Evolutionary conservation across 2,329 filamentous ascomycete genomes (phyloP), one percentile per base, ranked within the genome.

Genomic region (Pyrenophora teres): DNA sequence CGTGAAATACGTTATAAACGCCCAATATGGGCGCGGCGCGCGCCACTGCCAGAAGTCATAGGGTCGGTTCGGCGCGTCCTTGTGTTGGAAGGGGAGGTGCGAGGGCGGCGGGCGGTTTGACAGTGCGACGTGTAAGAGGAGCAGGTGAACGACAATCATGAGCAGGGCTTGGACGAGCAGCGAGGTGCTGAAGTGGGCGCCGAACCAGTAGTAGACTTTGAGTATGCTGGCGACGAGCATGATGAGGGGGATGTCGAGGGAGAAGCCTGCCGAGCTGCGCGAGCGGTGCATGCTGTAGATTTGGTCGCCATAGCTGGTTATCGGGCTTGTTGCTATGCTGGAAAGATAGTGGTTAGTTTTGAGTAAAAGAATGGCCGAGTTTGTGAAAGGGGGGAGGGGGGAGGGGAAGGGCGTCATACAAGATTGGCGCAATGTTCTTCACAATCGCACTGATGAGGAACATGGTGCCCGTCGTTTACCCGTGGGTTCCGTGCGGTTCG

Each of bases 1-100:
- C 56, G 86, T 82, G 56, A 92, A 81, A 75, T 88, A 90, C 36
- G 84, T 75, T 23, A 94, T 69, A 67, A 91, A 91, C 50, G 87
- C 81, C 90, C 90, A 95, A 76, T 93, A 92, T 77, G 88, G 88
- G 63, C 85, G 86, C 5, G 85, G 80, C 16, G 83, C 84, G 50
- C 85, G 81, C 90, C 90, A 93, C 73, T 90, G 88, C 90, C 90
- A 93, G 71, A 93, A 93, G 65, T 86, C 83, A 69, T 86, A 92
- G 0, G 89, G 89, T 19, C 89, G 79, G 54, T 78, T 79, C 48
- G 74, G 68, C 65, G 56, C 69, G 66, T 57, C 70, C 51, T 67
- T 75, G 56, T 79, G 82, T 2, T 82, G 78, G 70, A 92, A 92
- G 10, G 89, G 89, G 36, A 75, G 69, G 62, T 76, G 68, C 9